These are phyloP conservation scores for Cutaneotrichosporon dermatis DNA, from an alignment of 1,284 basidiomycete species.

Conservation along the genomic window DNA sequence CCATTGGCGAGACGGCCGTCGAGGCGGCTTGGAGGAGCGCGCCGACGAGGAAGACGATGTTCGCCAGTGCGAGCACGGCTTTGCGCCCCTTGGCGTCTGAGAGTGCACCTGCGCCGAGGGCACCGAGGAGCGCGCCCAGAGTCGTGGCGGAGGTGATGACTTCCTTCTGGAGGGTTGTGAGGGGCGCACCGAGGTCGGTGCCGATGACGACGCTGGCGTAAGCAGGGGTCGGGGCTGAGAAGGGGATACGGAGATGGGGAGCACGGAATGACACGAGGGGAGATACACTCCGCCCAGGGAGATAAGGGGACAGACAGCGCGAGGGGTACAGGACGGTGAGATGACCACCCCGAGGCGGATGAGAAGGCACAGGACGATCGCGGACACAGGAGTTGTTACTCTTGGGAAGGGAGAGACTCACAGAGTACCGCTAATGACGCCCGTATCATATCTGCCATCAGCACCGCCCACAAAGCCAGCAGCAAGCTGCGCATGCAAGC, in stretches of 20 bases:
- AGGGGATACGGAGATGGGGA: too few relatives aligned
- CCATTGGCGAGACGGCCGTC: constrained; percentile 67
- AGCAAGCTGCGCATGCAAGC: background rate
- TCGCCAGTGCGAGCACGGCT: constrained; percentile 64
- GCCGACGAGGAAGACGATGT: constrained; percentile 69
- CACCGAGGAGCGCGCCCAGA: constrained; percentile 69
- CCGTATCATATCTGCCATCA: constrained; percentile 62
- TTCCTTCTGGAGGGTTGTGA: constrained; percentile 68
- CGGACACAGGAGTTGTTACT: too few relatives aligned
- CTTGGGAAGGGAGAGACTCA: background rate
- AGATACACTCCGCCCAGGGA: too few relatives aligned
- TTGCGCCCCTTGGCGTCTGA: constrained; percentile 69
- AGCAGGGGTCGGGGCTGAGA: background rate
- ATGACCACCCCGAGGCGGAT: too few relatives aligned
- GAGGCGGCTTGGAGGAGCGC: constrained; percentile 59
- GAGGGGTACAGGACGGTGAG: too few relatives aligned
- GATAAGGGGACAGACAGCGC: too few relatives aligned
- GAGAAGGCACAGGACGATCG: too few relatives aligned
- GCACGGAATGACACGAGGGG: too few relatives aligned
- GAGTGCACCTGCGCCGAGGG: constrained; percentile 63
- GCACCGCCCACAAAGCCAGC: background rate
- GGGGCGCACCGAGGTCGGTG: constrained; percentile 59
- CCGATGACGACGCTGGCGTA: constrained; percentile 58
- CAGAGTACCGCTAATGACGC: constrained; percentile 61
- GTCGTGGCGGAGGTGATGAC: constrained; percentile 76